Conservation (phyloP, 768 basidiomycete species). For the Rhodotorula taiwanensis region DNA sequence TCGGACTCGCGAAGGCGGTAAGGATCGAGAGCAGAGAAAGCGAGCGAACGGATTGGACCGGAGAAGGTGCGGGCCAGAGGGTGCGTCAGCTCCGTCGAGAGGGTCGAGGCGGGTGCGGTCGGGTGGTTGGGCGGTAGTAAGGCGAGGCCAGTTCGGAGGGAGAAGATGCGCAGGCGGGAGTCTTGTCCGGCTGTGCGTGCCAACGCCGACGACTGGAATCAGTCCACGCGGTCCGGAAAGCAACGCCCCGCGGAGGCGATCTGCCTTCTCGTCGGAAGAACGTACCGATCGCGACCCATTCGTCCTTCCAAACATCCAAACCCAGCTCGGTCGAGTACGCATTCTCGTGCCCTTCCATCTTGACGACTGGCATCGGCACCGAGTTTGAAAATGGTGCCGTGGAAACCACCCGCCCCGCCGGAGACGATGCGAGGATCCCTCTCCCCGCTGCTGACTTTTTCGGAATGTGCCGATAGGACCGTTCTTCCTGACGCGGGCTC, state of each 20-base stretch:
- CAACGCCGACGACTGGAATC: too few relatives aligned
- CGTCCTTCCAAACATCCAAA: conserved; percentile 24
- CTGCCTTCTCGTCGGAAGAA: not conserved
- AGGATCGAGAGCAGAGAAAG: conserved; percentile 22
- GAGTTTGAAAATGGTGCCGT: not conserved
- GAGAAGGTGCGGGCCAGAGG: not conserved
- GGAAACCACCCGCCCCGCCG: too few relatives aligned
- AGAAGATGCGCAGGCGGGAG: conserved; percentile 26
- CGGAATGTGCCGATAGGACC: not conserved
- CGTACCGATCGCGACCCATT: conserved; percentile 25
- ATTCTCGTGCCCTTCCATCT: conserved; percentile 25
- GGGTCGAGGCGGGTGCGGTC: not conserved
- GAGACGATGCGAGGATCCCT: too few relatives aligned
- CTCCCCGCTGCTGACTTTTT: too few relatives aligned
- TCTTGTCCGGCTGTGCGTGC: conserved; percentile 19
- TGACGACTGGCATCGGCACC: not conserved
- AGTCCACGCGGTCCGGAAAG: not conserved
- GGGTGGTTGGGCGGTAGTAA: not conserved
- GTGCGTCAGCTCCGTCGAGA: not conserved
- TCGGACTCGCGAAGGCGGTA: not conserved
- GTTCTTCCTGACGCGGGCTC: not conserved
- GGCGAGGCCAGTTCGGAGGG: conserved; percentile 23
- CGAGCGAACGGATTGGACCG: conserved; percentile 12
- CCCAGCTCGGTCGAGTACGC: conserved; percentile 17
- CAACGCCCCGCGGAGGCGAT: not conserved